These are phyloP conservation scores for Ceratocystis smalleyi DNA, from an alignment of 2,329 filamentous ascomycete species.

Conservation along the genomic window DNA sequence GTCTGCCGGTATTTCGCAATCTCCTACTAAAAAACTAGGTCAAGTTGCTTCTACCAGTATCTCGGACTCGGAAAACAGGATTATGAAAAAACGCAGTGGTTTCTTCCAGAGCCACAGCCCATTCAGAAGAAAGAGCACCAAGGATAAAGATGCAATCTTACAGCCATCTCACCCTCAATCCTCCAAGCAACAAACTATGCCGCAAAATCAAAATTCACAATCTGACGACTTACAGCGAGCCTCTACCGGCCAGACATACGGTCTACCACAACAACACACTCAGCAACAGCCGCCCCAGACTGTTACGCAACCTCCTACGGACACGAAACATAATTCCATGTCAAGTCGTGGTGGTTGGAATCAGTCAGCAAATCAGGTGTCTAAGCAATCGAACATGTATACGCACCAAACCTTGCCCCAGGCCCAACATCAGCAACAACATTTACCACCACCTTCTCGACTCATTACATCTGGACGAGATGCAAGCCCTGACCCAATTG, in stretches of 20 bases:
- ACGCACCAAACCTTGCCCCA: background rate
- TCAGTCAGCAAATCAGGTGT: conserved; percentile 21
- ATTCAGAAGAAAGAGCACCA: conserved; percentile 83
- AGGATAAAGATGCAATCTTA: conserved; percentile 31
- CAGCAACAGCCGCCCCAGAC: background rate
- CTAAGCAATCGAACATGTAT: conserved; percentile 16
- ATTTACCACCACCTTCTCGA: conserved; percentile 21
- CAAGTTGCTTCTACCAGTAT: conserved; percentile 32
- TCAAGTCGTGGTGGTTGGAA: conserved; percentile 46
- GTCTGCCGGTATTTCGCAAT: conserved; percentile 55
- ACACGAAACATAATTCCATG: conserved; percentile 25
- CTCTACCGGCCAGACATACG: background rate
- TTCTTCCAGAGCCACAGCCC: conserved; percentile 91
- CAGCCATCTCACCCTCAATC: conserved; percentile 10
- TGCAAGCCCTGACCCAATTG: conserved; percentile 67
- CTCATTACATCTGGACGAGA: conserved; percentile 28
- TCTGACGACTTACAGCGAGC: conserved; percentile 7
- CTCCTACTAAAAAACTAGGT: conserved; percentile 49
- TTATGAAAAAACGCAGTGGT: conserved; percentile 58
- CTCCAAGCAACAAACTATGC: background rate
- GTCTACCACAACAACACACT: background rate
- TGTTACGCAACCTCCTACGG: background rate
- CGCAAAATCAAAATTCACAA: conserved; percentile 2
- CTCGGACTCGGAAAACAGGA: conserved; percentile 54
- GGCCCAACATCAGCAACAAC: background rate